phyloP scores from a whole-genome alignment of 2,329 filamentous ascomycete genomes.

The Hypomyces perniciosus region DNA sequence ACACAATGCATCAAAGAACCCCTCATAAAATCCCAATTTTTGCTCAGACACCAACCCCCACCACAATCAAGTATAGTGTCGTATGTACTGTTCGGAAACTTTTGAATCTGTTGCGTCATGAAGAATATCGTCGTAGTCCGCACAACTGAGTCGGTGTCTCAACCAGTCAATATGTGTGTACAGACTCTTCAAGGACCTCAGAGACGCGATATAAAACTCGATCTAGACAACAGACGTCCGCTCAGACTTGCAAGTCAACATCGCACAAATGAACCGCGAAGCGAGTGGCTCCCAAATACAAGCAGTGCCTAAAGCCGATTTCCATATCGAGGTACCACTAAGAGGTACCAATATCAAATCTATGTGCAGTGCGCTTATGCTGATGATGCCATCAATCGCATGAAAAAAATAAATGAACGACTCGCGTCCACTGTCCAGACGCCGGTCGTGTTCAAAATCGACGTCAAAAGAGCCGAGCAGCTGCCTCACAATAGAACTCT shows the following conservation, averaged over 20 bases:
- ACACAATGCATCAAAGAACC: slow-evolving; percentile 33
- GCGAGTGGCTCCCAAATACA: not conserved
- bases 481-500: not conserved
- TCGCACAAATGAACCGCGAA: not conserved
- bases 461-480: not conserved
- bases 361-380: slow-evolving; percentile 12
- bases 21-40: slow-evolving; percentile 28
- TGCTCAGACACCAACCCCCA: slow-evolving; percentile 18
- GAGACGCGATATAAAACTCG: not conserved
- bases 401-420: slow-evolving; percentile 1
- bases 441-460: not conserved
- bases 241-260: not conserved
- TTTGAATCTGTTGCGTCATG: slow-evolving; percentile 16
- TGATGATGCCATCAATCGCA: slow-evolving; percentile 8
- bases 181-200: not conserved
- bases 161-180: not conserved
- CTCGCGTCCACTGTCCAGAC: not conserved
- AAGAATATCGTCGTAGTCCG: slow-evolving; percentile 10
- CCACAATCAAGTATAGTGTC: slow-evolving; percentile 19
- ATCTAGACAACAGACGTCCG: not conserved
- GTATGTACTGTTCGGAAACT: slow-evolving; percentile 27
- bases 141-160: slow-evolving; percentile 1
- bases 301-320: slow-evolving; percentile 10
- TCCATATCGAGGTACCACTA: slow-evolving; percentile 13
- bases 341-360: slow-evolving; percentile 13